Percentiles rank a stretch among this genome's conserved stretches.
Conservation (phyloP, 768 basidiomycete species). For the Pleurotus cornucopiae region DNA sequence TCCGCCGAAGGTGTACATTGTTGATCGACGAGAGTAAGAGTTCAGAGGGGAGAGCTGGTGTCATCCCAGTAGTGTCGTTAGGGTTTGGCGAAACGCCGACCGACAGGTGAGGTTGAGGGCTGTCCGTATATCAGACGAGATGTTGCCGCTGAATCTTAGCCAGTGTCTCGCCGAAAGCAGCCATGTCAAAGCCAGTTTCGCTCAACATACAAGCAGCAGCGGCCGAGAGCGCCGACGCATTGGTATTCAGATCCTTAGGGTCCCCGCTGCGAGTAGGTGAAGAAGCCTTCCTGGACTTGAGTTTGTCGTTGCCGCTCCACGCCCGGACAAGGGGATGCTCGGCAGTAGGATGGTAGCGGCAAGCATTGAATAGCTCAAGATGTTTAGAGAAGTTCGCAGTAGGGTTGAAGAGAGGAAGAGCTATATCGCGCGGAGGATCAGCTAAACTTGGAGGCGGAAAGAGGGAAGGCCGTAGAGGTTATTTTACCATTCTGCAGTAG, state of each 20-base stretch:
- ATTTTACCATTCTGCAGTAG: constrained; percentile 40
- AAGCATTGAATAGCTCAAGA: constrained; percentile 42
- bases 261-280: constrained; percentile 3
- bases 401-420: constrained; percentile 51
- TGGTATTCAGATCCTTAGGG: constrained; percentile 4
- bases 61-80: not conserved
- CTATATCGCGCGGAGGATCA: constrained; percentile 21
- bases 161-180: constrained; percentile 20
- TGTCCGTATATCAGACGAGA: not conserved
- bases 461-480: not conserved
- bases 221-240: not conserved
- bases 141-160: constrained; percentile 15
- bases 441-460: not conserved
- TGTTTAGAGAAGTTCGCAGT: constrained; percentile 42
- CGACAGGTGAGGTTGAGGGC: not conserved
- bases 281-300: not conserved
- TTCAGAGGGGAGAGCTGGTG: not conserved
- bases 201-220: constrained; percentile 18
- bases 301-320: constrained; percentile 19
- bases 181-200: constrained; percentile 20
- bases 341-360: constrained; percentile 32
- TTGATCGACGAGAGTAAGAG: not conserved
- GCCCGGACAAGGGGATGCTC: constrained; percentile 35
- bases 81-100: not conserved
- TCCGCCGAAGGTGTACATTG: not conserved